Base-by-base conservation (phyloP, 169 alveolate species). In the Haemoproteus tartakovskyi region DNA sequence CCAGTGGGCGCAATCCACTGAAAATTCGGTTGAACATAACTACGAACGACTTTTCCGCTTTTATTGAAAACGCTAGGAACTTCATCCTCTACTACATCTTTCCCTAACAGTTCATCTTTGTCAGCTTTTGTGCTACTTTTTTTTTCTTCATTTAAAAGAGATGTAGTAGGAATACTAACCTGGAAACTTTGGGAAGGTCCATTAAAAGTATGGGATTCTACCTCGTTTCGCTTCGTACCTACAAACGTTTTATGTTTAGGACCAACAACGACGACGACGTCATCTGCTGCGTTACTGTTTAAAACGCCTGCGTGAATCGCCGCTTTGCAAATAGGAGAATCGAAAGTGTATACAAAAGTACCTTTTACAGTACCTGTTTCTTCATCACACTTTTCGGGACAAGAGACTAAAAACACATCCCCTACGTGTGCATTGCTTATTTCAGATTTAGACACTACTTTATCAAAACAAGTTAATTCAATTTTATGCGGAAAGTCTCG, bases 271-370 rank as follows among this genome's bases (percentile, higher is more conserved):
- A 87, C 78, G 45, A 85, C 80, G 5, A 81, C 57, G 16, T 87
- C 79, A 30, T 86, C 90, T 14, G 94, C 92, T 12, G 91, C 93
- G 2, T 63, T 52, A 29, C 62, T 59, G 3, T 79, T 64, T 9
- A 93, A 46, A 14, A 87, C 94, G 3, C 97, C 97, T 29, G 95
- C 88, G 43, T 93, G 97, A 40, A 91, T 88, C n/a, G 96, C 97
- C 3, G 97, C 94, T 79, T 93, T 90, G 82, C 97, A 93, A 16
- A 92, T 93, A 79, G 93, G 85, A 8, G 95, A 91, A 48, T 93
- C 97, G 16, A 87, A 93, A 6, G 96, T 91, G 67, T 93, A 93
- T 24, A 93, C 67, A 60, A 74, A 90, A 12, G 95, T 91, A 33
- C 97, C 97, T 57, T 88, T 91, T 6, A 93, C 12, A 1, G 67